These are phyloP conservation scores for Mycotypha africana DNA, from an alignment of 371 early-diverging fungal genomes.

Conservation along the genomic window DNA sequence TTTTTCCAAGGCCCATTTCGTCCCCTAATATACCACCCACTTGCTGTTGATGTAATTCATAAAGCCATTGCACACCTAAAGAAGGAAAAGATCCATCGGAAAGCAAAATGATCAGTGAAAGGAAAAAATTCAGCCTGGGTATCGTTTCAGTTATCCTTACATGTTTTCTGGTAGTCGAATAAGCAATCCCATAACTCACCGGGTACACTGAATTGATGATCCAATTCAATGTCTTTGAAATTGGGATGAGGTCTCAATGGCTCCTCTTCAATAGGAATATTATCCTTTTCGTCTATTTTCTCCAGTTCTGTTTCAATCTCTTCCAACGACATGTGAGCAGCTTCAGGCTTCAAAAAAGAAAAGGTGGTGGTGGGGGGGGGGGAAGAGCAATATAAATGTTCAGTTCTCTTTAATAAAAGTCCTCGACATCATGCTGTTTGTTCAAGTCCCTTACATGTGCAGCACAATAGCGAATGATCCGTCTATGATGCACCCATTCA, in stretches of 20 bases:
- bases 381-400: too few species aligned
- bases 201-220: constrained; percentile 65
- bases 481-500: constrained; percentile 51
- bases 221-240: constrained; percentile 55
- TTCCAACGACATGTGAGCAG: constrained; percentile 4
- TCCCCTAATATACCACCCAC: constrained; percentile 97
- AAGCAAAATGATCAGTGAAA: too few species aligned
- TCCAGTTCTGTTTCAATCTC: constrained; percentile 6
- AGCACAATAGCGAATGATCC: constrained; percentile 36
- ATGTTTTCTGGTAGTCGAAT: constrained; percentile 91
- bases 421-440: not conserved
- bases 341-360: constrained; percentile 8
- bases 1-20: constrained; percentile 99
- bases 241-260: constrained; percentile 55
- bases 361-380: too few species aligned
- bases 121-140: too few species aligned
- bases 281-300: not conserved
- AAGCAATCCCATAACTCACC: constrained; percentile 81
- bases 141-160: constrained; percentile 30
- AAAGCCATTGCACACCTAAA: constrained; percentile 89
- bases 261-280: constrained; percentile 48
- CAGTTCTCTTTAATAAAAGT: too few species aligned
- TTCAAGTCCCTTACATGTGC: constrained; percentile 22
- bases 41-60: constrained; percentile 81
- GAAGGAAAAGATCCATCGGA: too few species aligned